Evolutionary conservation across 805 yeast species (phyloP), one percentile per base, ranked within the genome.

Genomic region (Nakazawaea wickerhamii): DNA sequence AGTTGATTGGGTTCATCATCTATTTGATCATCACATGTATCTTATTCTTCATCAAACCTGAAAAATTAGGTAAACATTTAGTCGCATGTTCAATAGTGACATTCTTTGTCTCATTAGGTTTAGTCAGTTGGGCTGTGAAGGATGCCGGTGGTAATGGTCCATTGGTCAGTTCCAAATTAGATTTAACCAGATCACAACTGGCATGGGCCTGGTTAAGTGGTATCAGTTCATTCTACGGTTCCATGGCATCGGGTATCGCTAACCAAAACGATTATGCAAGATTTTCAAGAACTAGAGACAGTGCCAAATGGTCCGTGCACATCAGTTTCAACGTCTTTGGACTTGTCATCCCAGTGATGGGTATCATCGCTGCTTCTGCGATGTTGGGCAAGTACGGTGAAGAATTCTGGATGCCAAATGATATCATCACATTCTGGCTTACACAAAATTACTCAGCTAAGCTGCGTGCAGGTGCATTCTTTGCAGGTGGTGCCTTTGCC

Each of bases 391-490:
- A 62, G 5, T 69, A 64, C 45, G 72, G 70, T 20, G 59, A 58
- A 27, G 60, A 45, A 38, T 49, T 67, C 32, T 74, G 80, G 80
- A 63, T 64, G 47, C 80, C 79, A 4, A 64, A 65, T 45, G 63
- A 60, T 34, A 59, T 70, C 36, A 58, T 63, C 43, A 50, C 55
- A 40, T 54, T 56, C 48, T 71, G 76, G 75, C 33, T 73, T 44
- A 43, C 58, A 8, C 63, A 67, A 33, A 53, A 57, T 41, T 68
- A 70, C 47, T 51, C 60, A 14, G 49, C 65, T 17, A 59, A 54
- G 34, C 55, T 13, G 13, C 21, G 80, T 42, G 75, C 75, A 21
- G 79, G 70, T 6, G 69, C 71, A 2, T 73, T 74, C 53, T 74
- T 68, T 49, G 58, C 64, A 42, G 72, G 71, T 4, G 46, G 63